These are phyloP conservation scores for Epicoccum sorghinum DNA, from an alignment of 2,329 filamentous ascomycete species.

Conservation along the genomic window DNA sequence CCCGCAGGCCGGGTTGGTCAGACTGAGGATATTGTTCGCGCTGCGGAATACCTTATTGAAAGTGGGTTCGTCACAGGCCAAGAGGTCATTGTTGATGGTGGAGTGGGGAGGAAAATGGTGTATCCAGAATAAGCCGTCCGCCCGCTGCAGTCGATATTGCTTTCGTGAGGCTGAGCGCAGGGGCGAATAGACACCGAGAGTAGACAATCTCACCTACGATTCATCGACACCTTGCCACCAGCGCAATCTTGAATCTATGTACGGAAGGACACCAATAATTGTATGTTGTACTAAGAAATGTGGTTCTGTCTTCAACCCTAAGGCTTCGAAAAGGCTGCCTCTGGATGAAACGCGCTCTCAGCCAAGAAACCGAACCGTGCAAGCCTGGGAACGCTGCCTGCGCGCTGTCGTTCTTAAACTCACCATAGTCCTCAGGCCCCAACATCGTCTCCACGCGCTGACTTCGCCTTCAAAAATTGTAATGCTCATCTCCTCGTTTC, in stretches of 20 bases:
- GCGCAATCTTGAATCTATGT: background rate
- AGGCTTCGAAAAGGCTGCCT: no score
- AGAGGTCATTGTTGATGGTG: conserved; percentile 55
- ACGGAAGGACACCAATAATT: background rate
- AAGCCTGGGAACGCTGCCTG: background rate
- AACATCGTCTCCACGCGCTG: background rate
- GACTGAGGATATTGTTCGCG: conserved; percentile 54
- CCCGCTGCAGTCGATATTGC: conserved; percentile 1
- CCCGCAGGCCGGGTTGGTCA: conserved; percentile 57
- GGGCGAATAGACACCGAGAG: conserved; percentile 7
- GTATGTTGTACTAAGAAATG: no score
- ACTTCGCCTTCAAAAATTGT: background rate
- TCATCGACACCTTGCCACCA: conserved; percentile 1
- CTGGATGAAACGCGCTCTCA: conserved; percentile 12
- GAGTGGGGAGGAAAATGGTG: conserved; percentile 55
- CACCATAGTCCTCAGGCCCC: background rate
- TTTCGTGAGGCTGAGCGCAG: conserved; percentile 6
- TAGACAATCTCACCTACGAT: conserved; percentile 11
- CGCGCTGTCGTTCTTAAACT: conserved; percentile 11
- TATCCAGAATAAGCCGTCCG: conserved; percentile 37
- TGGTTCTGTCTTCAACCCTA: no score
- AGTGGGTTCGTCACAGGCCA: conserved; percentile 53
- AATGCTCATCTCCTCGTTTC: conserved; percentile 9
- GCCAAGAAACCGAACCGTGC: conserved; percentile 10
- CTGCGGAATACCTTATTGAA: conserved; percentile 50